Evolutionary conservation across 805 yeast species (phyloP).

Genomic region (Candida pseudofarinosa): DNA sequence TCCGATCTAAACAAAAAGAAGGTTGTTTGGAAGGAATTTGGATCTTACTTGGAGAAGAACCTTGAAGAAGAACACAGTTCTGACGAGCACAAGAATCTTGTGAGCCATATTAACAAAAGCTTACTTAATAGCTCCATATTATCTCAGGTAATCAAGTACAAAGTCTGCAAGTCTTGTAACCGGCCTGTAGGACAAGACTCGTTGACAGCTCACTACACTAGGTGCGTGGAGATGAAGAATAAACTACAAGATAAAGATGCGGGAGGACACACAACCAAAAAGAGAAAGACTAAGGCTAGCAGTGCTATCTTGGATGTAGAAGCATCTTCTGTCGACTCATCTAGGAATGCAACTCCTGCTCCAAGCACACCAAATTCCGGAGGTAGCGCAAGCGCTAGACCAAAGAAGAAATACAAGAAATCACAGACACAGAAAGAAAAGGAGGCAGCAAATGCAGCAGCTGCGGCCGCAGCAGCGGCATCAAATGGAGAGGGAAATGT

Average conservation of each 20-base stretch:
- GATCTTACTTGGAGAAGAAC: conserved; percentile 39
- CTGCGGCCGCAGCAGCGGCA: conserved; percentile 38
- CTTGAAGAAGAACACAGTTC: conserved; percentile 24
- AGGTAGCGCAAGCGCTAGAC: conserved; percentile 17
- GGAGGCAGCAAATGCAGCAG: conserved; percentile 45
- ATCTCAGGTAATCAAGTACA: conserved; percentile 32
- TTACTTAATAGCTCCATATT: conserved; percentile 25
- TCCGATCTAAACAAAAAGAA: conserved; percentile 16
- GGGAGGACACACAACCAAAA: conserved; percentile 12
- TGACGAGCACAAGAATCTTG: conserved; percentile 8
- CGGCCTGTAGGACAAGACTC: conserved; percentile 39
- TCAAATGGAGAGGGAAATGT: conserved; percentile 9
- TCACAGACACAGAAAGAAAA: conserved; percentile 42
- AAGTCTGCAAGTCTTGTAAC: conserved; percentile 35
- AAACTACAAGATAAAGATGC: conserved; percentile 18
- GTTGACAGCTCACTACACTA: conserved; percentile 26
- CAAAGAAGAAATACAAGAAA: conserved; percentile 43
- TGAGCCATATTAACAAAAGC: conserved; percentile 14
- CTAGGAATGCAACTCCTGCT: conserved; percentile 35
- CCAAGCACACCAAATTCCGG: conserved; percentile 25
- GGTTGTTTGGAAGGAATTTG: conserved; percentile 43
- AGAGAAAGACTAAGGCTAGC: conserved; percentile 25
- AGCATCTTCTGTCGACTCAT: conserved; percentile 36
- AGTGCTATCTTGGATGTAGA: conserved; percentile 28
- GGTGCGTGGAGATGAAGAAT: conserved; percentile 38